Evolutionary conservation across 1,284 basidiomycete genomes (phyloP).

Genomic region (Coniferiporia sulphurascens): DNA sequence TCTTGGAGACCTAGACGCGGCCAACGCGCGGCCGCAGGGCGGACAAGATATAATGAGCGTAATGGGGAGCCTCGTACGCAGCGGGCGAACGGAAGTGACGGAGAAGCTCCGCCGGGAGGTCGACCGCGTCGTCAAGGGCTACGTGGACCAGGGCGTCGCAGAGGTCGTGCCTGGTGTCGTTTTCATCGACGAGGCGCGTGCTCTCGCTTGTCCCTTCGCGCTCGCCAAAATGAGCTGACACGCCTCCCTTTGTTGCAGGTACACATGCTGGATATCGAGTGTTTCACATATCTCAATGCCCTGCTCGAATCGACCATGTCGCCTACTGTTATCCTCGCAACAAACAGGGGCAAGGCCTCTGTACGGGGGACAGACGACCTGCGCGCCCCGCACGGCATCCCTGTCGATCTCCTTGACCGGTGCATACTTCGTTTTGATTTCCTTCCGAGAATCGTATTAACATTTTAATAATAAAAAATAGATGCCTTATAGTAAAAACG

Average conservation of each 20-base stretch:
- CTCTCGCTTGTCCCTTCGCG: not conserved
- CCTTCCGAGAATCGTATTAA: constrained; percentile 12
- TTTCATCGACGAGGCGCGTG: constrained; percentile 93
- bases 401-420: constrained; percentile 92
- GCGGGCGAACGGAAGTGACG: constrained; percentile 91
- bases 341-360: constrained; percentile 88
- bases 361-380: constrained; percentile 94
- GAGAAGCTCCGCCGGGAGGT: constrained; percentile 95
- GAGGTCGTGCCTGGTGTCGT: constrained; percentile 97
- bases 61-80: constrained; percentile 96
- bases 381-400: constrained; percentile 89
- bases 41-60: constrained; percentile 99
- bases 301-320: constrained; percentile 95
- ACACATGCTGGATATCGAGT: constrained; percentile 99
- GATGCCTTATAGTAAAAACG: constrained; percentile 96
- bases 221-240: too few species aligned
- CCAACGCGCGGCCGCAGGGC: constrained; percentile 91
- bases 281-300: constrained; percentile 97
- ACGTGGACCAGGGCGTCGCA: constrained; percentile 97
- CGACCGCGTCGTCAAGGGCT: constrained; percentile 97
- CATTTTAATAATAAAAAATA: constrained; percentile 27
- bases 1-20: constrained; percentile 93
- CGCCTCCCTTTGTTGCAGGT: constrained; percentile 50
- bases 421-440: constrained; percentile 28
- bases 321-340: constrained; percentile 95